Conservation (phyloP, 2,329 filamentous ascomycete genomes). For the Penicillium hordei region DNA sequence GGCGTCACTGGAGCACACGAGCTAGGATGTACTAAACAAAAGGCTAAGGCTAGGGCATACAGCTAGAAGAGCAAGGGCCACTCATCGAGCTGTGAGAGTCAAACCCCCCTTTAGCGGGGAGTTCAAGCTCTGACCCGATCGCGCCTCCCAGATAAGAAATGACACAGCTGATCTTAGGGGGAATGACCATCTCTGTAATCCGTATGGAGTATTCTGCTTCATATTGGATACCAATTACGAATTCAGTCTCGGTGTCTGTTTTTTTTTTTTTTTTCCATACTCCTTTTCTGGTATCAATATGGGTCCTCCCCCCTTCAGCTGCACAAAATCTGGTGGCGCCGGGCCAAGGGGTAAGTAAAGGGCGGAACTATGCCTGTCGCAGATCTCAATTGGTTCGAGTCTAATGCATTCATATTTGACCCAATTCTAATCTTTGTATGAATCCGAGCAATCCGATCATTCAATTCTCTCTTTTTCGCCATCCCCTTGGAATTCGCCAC, state of each 20-base stretch:
- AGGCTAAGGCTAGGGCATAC: not conserved
- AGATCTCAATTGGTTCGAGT: not conserved
- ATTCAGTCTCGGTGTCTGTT: not conserved
- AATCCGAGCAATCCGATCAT: not conserved
- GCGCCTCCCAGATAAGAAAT: constrained; percentile 15
- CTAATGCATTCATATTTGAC: not conserved
- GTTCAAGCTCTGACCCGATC: constrained; percentile 14
- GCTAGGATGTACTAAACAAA: constrained; percentile 13
- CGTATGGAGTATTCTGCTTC: not conserved
- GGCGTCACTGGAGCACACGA: constrained; percentile 8
- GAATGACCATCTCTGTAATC: not conserved
- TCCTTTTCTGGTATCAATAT: constrained; percentile 19
- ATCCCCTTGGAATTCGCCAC: constrained; percentile 8
- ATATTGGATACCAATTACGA: not conserved
- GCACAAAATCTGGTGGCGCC: constrained; percentile 16
- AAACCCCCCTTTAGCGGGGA: constrained; percentile 13
- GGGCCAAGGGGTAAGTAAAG: constrained; percentile 5
- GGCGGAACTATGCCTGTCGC: not conserved
- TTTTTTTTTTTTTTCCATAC: not conserved
- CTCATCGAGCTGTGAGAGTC: constrained; percentile 15
- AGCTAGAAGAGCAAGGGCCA: constrained; percentile 17
- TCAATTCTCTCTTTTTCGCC: not conserved
- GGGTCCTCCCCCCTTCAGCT: constrained; percentile 17
- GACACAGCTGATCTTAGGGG: constrained; percentile 14
- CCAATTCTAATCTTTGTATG: not conserved